Evolutionary conservation across 1,284 basidiomycete genomes (phyloP).

Genomic region (Volvariella volvacea): DNA sequence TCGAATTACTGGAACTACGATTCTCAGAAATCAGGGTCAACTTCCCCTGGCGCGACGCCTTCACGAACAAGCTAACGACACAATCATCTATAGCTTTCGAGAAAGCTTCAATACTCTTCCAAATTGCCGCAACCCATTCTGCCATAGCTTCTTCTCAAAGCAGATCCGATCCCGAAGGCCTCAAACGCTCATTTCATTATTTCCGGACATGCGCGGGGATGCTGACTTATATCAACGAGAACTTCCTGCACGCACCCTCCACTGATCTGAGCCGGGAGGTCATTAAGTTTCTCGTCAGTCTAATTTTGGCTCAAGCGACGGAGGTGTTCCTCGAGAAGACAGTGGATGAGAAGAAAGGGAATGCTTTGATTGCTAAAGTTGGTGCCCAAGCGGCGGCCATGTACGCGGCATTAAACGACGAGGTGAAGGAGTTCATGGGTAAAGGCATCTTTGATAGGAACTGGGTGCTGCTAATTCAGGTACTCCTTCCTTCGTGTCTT

Average conservation of each 20-base stretch:
- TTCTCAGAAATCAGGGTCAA: conserved; percentile 96
- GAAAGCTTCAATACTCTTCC: conserved; percentile 97
- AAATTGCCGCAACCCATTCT: conserved; percentile 92
- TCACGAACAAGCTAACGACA: conserved; percentile 87
- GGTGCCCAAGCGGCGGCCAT: conserved; percentile 78
- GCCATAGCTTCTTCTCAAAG: conserved; percentile 82
- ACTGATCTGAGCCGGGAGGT: conserved; percentile 94
- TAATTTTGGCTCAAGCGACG: conserved; percentile 90
- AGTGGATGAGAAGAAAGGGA: conserved; percentile 83
- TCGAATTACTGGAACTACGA: conserved; percentile 93
- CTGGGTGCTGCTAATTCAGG: conserved; percentile 86
- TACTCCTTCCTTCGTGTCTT: conserved; percentile 20
- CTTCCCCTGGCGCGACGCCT: conserved; percentile 96
- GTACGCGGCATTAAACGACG: conserved; percentile 78
- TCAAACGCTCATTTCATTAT: conserved; percentile 93
- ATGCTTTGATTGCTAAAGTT: conserved; percentile 78
- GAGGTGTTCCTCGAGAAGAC: conserved; percentile 98
- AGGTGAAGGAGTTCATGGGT: conserved; percentile 92
- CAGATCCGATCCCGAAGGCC: conserved; percentile 85
- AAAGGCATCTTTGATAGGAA: conserved; percentile 95
- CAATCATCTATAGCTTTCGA: conserved; percentile 98
- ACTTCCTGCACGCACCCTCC: conserved; percentile 98
- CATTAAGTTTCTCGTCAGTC: conserved; percentile 82
- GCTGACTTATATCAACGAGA: conserved; percentile 99
- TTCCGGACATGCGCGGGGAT: conserved; percentile 93